Evolutionary conservation across 2,329 filamentous ascomycete species (phyloP).

Genomic region (Coniochaeta sp.): DNA sequence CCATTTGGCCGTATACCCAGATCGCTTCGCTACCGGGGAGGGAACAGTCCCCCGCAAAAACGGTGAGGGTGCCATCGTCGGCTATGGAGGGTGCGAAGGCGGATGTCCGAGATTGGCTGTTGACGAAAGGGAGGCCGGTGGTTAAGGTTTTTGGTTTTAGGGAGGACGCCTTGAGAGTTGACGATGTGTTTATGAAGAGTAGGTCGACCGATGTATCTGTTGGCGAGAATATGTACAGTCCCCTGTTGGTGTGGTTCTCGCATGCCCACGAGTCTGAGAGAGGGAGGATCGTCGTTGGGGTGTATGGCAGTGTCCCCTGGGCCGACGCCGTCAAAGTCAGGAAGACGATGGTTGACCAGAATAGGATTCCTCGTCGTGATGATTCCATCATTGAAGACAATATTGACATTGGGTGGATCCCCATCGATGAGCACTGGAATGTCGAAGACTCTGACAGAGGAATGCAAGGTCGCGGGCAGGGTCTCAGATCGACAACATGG

Average conservation of each 20-base stretch:
- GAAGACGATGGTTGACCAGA: neutral
- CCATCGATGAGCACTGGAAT: neutral
- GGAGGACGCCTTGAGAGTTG: constrained; percentile 41
- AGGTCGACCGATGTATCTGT: constrained; percentile 43
- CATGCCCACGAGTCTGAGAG: constrained; percentile 33
- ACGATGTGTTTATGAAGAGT: constrained; percentile 59
- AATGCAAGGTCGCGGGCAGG: neutral
- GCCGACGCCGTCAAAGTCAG: constrained; percentile 21
- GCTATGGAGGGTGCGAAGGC: constrained; percentile 65
- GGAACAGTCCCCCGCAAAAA: constrained; percentile 69
- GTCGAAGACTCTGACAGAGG: neutral
- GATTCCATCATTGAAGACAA: neutral
- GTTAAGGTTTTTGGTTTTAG: constrained; percentile 42
- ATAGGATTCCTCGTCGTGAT: neutral
- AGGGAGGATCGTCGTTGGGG: constrained; percentile 65
- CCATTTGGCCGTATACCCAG: constrained; percentile 52
- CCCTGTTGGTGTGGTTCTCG: constrained; percentile 26
- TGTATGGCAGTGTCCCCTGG: constrained; percentile 63
- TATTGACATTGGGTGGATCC: too few species aligned
- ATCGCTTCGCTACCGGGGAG: constrained; percentile 44
- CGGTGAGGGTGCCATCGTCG: constrained; percentile 60
- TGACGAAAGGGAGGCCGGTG: constrained; percentile 55
- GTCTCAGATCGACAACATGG: constrained; percentile 4
- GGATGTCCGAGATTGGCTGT: constrained; percentile 30
- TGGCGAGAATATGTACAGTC: constrained; percentile 66